phyloP scores from a whole-genome alignment of 164 flowering plant genomes.

The Magnolia kwangsiensis region DNA sequence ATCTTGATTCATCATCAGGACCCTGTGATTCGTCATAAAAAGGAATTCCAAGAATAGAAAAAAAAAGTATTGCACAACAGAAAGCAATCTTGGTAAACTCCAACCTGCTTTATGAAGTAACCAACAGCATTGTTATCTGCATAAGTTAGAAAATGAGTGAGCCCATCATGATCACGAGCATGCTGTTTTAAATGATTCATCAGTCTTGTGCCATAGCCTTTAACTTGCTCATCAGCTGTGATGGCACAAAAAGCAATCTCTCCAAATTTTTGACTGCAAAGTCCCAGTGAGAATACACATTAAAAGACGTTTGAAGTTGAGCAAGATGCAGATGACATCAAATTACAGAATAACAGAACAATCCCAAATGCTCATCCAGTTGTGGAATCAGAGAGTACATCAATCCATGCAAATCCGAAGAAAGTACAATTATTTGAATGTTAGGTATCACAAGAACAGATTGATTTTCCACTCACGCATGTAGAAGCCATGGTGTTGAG shows the following conservation, averaged over 20 bases:
- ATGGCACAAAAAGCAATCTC: slow-evolving; percentile 99
- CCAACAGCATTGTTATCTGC: slow-evolving; percentile 99
- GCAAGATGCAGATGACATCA: not conserved
- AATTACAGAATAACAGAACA: not conserved
- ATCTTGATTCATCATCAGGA: not conserved
- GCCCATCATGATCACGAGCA: slow-evolving; percentile 94
- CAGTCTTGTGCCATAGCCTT: slow-evolving; percentile 96
- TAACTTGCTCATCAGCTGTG: slow-evolving; percentile 97
- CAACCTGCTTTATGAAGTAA: slow-evolving; percentile 91
- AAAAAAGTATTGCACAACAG: not conserved
- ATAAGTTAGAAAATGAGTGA: slow-evolving; percentile 94
- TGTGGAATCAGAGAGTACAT: not conserved
- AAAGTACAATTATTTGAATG: not conserved
- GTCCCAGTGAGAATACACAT: slow-evolving; percentile 2
- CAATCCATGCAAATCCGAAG: not conserved
- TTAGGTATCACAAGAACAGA: not conserved
- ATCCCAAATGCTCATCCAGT: not conserved
- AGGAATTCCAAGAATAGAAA: not conserved
- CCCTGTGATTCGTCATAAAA: not conserved
- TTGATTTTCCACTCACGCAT: not conserved
- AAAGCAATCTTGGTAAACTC: not conserved
- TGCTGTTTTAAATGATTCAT: slow-evolving; percentile 98
- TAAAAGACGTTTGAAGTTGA: not conserved
- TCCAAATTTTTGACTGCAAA: slow-evolving; percentile 84
- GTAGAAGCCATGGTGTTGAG: not conserved